These are phyloP conservation scores for Austroboletus niveus DNA, from an alignment of 1,284 basidiomycete genomes.

Conservation along the genomic window DNA sequence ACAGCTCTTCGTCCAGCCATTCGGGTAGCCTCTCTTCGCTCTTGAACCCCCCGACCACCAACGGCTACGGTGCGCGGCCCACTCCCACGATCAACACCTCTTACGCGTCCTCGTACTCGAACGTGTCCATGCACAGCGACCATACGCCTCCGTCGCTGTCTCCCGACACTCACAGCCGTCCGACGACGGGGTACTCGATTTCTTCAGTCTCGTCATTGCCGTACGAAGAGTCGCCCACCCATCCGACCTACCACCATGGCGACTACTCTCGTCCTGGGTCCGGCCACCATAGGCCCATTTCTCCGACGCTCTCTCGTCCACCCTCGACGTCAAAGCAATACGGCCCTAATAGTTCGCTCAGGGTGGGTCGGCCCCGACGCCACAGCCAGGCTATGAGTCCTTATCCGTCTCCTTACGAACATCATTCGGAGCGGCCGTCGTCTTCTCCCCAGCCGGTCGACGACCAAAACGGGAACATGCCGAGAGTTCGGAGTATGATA, in stretches of 20 bases:
- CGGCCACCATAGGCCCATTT: conserved; percentile 63
- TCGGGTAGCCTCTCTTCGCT: conserved; percentile 75
- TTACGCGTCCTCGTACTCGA: conserved; percentile 64
- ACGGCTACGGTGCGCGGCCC: conserved; percentile 54
- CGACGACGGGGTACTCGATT: conserved; percentile 79
- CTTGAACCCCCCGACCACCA: conserved; percentile 62
- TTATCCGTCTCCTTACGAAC: conserved; percentile 76
- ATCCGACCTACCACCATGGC: conserved; percentile 51
- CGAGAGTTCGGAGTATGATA: conserved; percentile 76
- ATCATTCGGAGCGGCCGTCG: conserved; percentile 63
- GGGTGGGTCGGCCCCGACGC: conserved; percentile 65
- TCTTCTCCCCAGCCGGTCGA: conserved; percentile 69
- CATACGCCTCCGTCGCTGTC: conserved; percentile 71
- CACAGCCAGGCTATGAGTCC: conserved; percentile 83
- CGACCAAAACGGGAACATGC: conserved; percentile 51
- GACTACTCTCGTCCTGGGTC: conserved; percentile 67
- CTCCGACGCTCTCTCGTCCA: conserved; percentile 59
- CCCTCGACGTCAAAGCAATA: conserved; percentile 59
- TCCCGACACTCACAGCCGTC: conserved; percentile 67
- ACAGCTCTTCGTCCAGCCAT: conserved; percentile 54
- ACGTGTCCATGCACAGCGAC: conserved; percentile 62
- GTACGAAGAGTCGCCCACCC: conserved; percentile 58
- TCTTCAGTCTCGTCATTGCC: conserved; percentile 71
- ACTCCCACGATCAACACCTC: conserved; percentile 67
- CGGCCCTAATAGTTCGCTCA: conserved; percentile 48